Evolutionary conservation across 805 yeast species (phyloP).

Genomic region (Nakazawaea laoshanensis): DNA sequence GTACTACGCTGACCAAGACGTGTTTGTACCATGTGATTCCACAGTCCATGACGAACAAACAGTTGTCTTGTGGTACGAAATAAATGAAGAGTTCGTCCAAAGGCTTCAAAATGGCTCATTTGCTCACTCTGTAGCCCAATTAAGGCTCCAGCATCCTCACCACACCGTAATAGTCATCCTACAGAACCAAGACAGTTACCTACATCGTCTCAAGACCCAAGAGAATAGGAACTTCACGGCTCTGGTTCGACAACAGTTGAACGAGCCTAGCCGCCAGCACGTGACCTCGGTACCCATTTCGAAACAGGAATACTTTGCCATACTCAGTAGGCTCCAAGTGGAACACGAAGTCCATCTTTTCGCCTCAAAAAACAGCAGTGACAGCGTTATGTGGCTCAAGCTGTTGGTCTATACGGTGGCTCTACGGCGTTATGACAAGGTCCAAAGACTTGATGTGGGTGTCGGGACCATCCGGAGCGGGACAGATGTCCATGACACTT

Average conservation of each 20-base stretch:
- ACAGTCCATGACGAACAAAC: too few relatives aligned
- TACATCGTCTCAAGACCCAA: conserved; percentile 31
- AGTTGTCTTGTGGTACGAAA: conserved; percentile 36
- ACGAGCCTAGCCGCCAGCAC: background rate
- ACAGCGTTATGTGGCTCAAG: conserved; percentile 42
- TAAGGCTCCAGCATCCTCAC: conserved; percentile 16
- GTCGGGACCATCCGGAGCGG: conserved; percentile 47
- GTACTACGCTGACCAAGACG: conserved; percentile 35
- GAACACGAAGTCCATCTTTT: conserved; percentile 40
- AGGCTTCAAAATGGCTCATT: conserved; percentile 20
- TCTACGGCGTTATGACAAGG: conserved; percentile 43
- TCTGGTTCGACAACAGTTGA: conserved; percentile 23
- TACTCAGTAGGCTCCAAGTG: conserved; percentile 37
- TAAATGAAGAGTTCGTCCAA: conserved; percentile 31
- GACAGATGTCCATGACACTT: conserved; percentile 34
- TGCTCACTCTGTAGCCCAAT: conserved; percentile 15
- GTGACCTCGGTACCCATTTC: conserved; percentile 5
- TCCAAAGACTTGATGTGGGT: conserved; percentile 32
- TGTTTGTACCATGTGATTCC: conserved; percentile 47
- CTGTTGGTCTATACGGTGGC: conserved; percentile 52
- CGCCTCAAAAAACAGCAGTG: conserved; percentile 36
- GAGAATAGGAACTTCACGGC: conserved; percentile 38
- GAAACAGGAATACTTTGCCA: conserved; percentile 27
- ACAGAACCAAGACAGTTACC: conserved; percentile 38
- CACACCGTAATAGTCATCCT: conserved; percentile 34